Evolutionary conservation across 1,284 basidiomycete genomes (phyloP).

Genomic region (Malassezia yamatoensis): DNA sequence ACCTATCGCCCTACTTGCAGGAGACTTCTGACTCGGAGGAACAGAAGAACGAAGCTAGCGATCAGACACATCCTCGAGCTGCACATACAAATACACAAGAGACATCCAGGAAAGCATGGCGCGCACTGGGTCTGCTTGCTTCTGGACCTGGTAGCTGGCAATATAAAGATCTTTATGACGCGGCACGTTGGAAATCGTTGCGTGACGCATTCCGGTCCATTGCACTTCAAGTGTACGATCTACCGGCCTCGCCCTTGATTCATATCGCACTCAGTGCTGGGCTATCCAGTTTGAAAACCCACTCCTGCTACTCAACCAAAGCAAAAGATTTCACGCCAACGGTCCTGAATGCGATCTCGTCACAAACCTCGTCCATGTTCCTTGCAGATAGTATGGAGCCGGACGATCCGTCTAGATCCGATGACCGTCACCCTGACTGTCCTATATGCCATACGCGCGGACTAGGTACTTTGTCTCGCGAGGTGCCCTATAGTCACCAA

Average conservation of each 20-base stretch:
- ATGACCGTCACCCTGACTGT: slow-evolving; percentile 56
- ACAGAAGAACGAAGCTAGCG: not conserved
- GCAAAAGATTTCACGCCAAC: not conserved
- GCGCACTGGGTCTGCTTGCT: slow-evolving; percentile 38
- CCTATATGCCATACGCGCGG: slow-evolving; percentile 68
- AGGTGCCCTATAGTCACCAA: slow-evolving; percentile 87
- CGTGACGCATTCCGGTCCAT: slow-evolving; percentile 23
- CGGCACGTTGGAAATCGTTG: slow-evolving; percentile 22
- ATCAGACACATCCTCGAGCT: not conserved
- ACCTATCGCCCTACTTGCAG: slow-evolving; percentile 54
- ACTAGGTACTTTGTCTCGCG: slow-evolving; percentile 63
- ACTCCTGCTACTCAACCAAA: slow-evolving; percentile 21
- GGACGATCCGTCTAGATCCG: not conserved
- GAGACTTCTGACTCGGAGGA: too few relatives aligned
- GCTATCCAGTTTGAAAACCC: slow-evolving; percentile 31
- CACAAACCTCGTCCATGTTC: not conserved
- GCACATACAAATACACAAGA: not conserved
- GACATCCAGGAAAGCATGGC: not conserved
- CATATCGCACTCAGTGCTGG: slow-evolving; percentile 43
- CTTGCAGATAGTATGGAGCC: not conserved
- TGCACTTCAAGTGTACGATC: slow-evolving; percentile 29
- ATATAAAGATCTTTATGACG: slow-evolving; percentile 26
- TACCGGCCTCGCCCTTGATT: slow-evolving; percentile 31
- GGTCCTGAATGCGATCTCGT: not conserved
- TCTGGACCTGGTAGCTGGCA: slow-evolving; percentile 10